phyloP scores from a whole-genome alignment of 2,329 filamentous ascomycete genomes.

The Domatiomyces catenatus region DNA sequence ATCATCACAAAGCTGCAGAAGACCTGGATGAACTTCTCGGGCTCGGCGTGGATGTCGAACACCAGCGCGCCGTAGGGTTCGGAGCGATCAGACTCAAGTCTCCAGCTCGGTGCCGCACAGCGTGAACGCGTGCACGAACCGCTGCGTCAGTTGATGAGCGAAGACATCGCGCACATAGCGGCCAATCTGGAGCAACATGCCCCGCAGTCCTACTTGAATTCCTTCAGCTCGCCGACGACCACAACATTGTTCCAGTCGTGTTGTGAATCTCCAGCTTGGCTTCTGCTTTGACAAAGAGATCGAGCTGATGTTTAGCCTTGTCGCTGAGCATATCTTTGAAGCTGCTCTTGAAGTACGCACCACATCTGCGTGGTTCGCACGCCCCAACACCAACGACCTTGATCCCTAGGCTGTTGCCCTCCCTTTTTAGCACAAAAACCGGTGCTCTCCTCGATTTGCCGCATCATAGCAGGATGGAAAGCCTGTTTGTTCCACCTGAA shows the following conservation, averaged over 20 bases:
- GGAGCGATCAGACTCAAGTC: constrained; percentile 22
- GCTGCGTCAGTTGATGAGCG: constrained; percentile 19
- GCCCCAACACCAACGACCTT: no score
- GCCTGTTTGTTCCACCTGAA: no score
- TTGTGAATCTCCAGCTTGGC: neutral
- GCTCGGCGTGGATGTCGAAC: constrained; percentile 21
- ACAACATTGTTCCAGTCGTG: constrained; percentile 4
- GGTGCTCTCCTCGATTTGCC: no score
- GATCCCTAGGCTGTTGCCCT: no score
- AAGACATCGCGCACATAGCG: constrained; percentile 21
- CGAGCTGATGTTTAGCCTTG: neutral
- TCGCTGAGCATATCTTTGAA: constrained; percentile 1
- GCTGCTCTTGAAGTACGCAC: no score
- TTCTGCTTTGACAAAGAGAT: neutral
- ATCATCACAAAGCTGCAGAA: constrained; percentile 21
- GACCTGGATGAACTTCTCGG: constrained; percentile 19
- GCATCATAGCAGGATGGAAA: no score
- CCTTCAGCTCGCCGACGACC: constrained; percentile 7
- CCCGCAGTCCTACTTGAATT: constrained; percentile 24
- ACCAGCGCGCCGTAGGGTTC: constrained; percentile 19
- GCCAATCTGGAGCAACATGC: constrained; percentile 15
- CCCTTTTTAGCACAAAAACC: no score
- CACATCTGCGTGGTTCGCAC: no score
- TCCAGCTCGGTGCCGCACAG: constrained; percentile 16
- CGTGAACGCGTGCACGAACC: constrained; percentile 22